Conservation (phyloP, 73 alveolate genomes). For the Blepharisma stoltei region DNA sequence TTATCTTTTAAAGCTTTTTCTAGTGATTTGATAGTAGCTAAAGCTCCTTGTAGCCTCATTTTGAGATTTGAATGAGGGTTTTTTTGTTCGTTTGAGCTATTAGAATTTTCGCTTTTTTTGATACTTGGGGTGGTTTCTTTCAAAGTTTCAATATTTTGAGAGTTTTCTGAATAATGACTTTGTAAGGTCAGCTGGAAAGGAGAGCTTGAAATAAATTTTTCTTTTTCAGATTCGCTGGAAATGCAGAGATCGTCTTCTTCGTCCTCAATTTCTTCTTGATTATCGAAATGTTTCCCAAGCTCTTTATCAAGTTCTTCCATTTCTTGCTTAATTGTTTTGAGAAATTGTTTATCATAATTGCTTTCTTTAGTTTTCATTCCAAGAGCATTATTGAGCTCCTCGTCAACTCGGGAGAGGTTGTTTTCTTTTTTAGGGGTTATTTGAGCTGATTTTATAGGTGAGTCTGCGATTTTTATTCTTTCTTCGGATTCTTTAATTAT, state of each 20-base stretch:
- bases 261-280: too few relatives aligned
- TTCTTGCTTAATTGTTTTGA: neutral
- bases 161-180: slow-evolving; percentile 1
- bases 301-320: neutral
- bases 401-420: neutral
- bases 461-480: neutral
- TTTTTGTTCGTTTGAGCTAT: neutral
- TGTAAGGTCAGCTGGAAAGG: neutral
- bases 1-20: neutral
- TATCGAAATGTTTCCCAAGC: neutral
- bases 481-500: neutral
- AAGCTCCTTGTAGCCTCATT: neutral
- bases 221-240: slow-evolving; percentile 5
- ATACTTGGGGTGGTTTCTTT: too few relatives aligned
- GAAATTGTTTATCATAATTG: neutral
- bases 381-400: slow-evolving; percentile 12
- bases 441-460: neutral
- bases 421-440: neutral
- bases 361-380: neutral
- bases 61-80: neutral
- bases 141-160: too few relatives aligned
- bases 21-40: neutral
- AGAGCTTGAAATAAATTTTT: neutral
- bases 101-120: neutral
- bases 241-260: slow-evolving; percentile 11